These are phyloP conservation scores for Mollisiaceae sp. DNA, from an alignment of 2,329 filamentous ascomycete genomes.

Conservation along the genomic window DNA sequence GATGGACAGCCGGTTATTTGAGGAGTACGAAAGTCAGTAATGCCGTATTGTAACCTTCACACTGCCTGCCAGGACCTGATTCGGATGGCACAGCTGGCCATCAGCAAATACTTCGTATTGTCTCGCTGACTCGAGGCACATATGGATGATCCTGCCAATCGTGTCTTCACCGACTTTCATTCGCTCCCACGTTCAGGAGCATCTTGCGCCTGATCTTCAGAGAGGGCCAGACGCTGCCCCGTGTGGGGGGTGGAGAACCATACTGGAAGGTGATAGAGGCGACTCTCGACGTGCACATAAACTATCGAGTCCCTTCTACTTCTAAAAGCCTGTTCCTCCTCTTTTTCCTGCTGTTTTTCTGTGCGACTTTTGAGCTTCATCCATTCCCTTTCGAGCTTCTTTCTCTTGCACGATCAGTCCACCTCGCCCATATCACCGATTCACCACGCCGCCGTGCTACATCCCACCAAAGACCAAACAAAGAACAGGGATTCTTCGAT, in stretches of 20 bases:
- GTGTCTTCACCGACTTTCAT: not conserved
- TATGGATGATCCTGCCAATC: not conserved
- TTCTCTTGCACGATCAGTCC: not conserved
- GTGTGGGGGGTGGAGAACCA: not conserved
- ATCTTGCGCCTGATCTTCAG: not conserved
- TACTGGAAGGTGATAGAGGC: not conserved
- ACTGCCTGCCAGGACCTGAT: not conserved
- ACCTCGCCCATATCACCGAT: not conserved
- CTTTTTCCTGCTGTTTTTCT: not conserved
- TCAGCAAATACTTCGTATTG: not conserved
- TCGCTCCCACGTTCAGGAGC: not conserved
- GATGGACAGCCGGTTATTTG: not conserved
- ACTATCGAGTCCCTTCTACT: not conserved
- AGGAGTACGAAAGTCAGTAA: not conserved
- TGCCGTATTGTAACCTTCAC: not conserved
- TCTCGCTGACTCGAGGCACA: not conserved
- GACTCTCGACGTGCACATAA: not conserved
- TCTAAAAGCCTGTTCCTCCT: not conserved
- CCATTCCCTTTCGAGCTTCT: not conserved
- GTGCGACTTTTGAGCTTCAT: not conserved
- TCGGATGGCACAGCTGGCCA: not conserved
- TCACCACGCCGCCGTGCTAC: not conserved
- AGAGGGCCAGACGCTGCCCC: not conserved
- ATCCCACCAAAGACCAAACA: constrained; percentile 1
- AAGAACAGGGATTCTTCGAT: constrained; percentile 15